Conservation (phyloP, 2,329 filamentous ascomycete genomes). For the Cucurbitaria berberidis region DNA sequence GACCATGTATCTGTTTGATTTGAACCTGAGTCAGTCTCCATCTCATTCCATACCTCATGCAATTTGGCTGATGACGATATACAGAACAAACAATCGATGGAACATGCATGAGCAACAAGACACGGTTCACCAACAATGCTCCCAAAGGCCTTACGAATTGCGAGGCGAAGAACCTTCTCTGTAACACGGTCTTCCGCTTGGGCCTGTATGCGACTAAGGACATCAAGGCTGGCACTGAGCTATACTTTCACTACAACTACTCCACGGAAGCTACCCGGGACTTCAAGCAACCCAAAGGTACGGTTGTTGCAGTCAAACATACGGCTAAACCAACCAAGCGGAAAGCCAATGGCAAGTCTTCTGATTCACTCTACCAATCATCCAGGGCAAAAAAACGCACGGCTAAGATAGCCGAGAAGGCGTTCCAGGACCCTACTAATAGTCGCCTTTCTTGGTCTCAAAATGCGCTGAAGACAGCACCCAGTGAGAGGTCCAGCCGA, state of each 20-base stretch:
- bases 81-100: constrained; percentile 67
- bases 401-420: constrained; percentile 8
- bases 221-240: constrained; percentile 74
- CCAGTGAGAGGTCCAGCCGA: neutral
- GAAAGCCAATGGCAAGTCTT: constrained; percentile 8
- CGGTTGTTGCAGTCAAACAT: constrained; percentile 11
- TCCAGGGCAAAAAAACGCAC: constrained; percentile 13
- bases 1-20: constrained; percentile 66
- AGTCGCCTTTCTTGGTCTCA: neutral
- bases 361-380: neutral
- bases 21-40: constrained; percentile 53
- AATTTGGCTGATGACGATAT: constrained; percentile 8
- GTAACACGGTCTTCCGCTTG: constrained; percentile 76
- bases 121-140: constrained; percentile 83
- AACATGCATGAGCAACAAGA: constrained; percentile 78
- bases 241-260: constrained; percentile 80
- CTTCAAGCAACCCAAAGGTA: constrained; percentile 30
- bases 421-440: neutral
- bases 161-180: constrained; percentile 71
- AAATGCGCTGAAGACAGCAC: constrained; percentile 17
- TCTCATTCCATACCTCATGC: neutral
- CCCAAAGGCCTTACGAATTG: constrained; percentile 62
- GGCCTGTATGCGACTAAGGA: constrained; percentile 72
- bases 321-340: constrained; percentile 11
- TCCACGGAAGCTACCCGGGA: constrained; percentile 23